phyloP scores from a whole-genome alignment of 2,329 filamentous ascomycete genomes.

The Graphium sp. region DNA sequence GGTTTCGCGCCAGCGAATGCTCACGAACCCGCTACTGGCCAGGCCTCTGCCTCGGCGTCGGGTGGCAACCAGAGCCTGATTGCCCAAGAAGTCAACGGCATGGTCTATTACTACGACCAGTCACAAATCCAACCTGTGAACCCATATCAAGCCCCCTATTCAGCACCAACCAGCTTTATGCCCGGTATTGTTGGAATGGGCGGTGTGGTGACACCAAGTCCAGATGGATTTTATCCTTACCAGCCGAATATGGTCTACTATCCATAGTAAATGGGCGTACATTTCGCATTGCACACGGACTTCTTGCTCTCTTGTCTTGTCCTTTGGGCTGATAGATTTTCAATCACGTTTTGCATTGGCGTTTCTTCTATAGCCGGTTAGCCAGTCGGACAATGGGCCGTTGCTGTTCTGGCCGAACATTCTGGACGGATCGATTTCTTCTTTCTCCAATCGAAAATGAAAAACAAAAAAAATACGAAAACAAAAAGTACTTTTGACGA shows the following conservation, averaged over 20 bases:
- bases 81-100: slow-evolving; percentile 85
- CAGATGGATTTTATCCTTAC: slow-evolving; percentile 55
- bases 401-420: too few species aligned
- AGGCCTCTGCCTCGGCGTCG: slow-evolving; percentile 13
- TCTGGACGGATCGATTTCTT: too few species aligned
- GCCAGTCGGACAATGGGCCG: too few species aligned
- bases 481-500: too few species aligned
- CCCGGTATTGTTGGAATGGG: slow-evolving; percentile 51
- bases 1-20: slow-evolving; percentile 1
- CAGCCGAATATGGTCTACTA: slow-evolving; percentile 43
- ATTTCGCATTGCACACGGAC: too few species aligned
- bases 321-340: too few species aligned
- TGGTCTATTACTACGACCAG: slow-evolving; percentile 87
- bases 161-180: slow-evolving; percentile 33
- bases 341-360: too few species aligned
- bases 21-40: slow-evolving; percentile 8
- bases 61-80: slow-evolving; percentile 34
- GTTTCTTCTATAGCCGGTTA: too few species aligned
- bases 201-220: slow-evolving; percentile 59
- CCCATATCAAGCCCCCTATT: slow-evolving; percentile 25
- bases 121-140: slow-evolving; percentile 46
- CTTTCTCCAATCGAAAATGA: too few species aligned
- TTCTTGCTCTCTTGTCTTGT: slow-evolving; percentile 7
- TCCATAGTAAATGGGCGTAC: slow-evolving; percentile 27
- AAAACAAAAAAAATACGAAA: too few species aligned